Base-by-base conservation (phyloP, 2,329 filamentous ascomycete species). In the Colletotrichum incanum region DNA sequence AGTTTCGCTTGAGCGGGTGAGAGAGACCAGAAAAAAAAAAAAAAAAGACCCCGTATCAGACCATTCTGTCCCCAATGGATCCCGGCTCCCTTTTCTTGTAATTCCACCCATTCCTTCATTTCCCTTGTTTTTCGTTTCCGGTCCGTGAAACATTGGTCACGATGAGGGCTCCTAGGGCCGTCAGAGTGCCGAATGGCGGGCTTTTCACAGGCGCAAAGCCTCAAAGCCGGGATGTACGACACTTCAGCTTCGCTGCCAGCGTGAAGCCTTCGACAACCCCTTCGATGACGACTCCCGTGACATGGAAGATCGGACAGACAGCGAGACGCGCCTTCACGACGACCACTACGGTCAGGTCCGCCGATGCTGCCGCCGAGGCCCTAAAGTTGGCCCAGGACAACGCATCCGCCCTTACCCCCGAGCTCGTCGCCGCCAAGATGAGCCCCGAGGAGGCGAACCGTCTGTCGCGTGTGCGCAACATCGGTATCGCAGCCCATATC, bases 401-500 rank as follows among this genome's bases (percentile, higher is more conserved):
- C 67, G 84, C 86, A 47, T 81, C 84, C 6, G 82, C 83, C 74
- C 83, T 90, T 74, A 89, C 88, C 5, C 83, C 87, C 76, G 89
- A 90, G 75, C 85, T 85, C 70, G 87, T 97, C 74, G 92, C 95
- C 65, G 91, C 93, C 76, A 95, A 95, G 80, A 92, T 98, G 82
- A 90, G 92, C 77, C 91, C 94, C 41, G 89, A 92, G 73, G 96
- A 99, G 84, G 91, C 90, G 70, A 88, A 91, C 74, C 91, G 96
- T 74, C 84, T 99, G 75, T 90, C 93, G 64, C 91, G 89, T 84
- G 93, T 98, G 71, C 91, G 96, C 75, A 99, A 99, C 82, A 99
- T 99, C 83, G 96, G 96, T 84, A 99, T 99, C 86, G 96, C 96
- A 79, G 96, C 96, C 76, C 96, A 99, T 82, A 99, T 99, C 81